Base-by-base conservation (phyloP, 2,329 filamentous ascomycete genomes). In the Leptographium lundbergii region DNA sequence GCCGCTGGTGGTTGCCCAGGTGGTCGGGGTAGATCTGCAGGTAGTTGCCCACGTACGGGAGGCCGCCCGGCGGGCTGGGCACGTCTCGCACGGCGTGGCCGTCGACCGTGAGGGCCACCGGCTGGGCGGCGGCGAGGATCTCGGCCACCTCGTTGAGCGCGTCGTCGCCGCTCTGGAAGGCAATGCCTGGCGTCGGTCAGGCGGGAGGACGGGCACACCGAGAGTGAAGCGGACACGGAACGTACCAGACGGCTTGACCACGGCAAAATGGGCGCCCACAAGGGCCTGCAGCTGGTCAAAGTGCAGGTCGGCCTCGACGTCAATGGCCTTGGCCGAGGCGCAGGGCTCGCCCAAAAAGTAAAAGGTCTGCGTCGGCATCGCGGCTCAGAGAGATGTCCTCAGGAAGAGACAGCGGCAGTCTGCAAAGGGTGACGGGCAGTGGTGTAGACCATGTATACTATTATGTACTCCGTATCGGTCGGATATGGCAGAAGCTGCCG, bases 21-120 rank as follows among this genome's bases (percentile, higher is more conserved):
- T 81, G 79, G 62, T 83, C 80, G 0, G 80, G 80, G 63, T 74
- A 83, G 11, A 82, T 67, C 61, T 82, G 78, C 52, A 77, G 77
- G 67, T 75, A 79, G 63, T 75, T 81, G 24, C 80, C 80, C 3
- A 82, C 68, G n/a, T 75, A 70, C 2, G 77, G 76, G 1, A 77
- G 68, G 5, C 72, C 75, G 13, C 34, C 34, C 22, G 67, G 68
- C 5, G 80, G 77, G 0, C 80, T 79, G 2, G 77, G 80, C 9
- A 82, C 68, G 2, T 75, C 70, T 1, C 74, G 76, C 7, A 81
- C 74, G 4, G 70, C 65, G 45, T 77, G 71, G 25, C 78, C 77
- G 59, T 81, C 77, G 19, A 81, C 72, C 5, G 72, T 74, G 62
- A 81, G 71, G 58, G 70, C 70, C 34, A 78, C 62, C 3, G 70